phyloP scores from a whole-genome alignment of 176 grass and related monocot species.

The Oryza longistaminata region DNA sequence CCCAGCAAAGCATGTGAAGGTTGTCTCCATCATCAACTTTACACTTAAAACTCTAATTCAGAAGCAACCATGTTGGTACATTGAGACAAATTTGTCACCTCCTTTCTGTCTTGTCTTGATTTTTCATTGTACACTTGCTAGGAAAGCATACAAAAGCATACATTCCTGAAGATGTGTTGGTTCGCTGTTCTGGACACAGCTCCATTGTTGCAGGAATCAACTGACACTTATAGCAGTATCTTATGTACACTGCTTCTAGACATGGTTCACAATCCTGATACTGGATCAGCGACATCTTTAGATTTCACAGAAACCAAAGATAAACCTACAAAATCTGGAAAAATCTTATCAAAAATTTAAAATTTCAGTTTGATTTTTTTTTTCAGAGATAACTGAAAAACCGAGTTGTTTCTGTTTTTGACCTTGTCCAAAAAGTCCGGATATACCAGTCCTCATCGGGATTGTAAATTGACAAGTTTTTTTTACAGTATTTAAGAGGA shows the following conservation, averaged over 20 bases:
- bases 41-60: background rate
- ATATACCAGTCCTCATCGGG: too few species aligned
- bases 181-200: background rate
- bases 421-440: too few species aligned
- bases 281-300: too few species aligned
- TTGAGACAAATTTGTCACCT: background rate
- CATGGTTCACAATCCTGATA: too few species aligned
- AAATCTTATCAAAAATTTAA: too few species aligned
- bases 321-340: too few species aligned
- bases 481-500: too few species aligned
- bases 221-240: background rate
- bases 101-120: background rate
- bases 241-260: background rate
- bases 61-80: background rate
- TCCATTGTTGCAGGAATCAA: background rate
- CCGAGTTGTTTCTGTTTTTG: too few species aligned
- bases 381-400: too few species aligned
- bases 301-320: too few species aligned
- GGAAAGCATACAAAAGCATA: background rate
- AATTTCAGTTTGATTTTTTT: too few species aligned
- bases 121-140: background rate
- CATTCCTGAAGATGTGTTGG: background rate
- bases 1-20: slow-evolving; percentile 27
- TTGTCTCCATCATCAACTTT: slow-evolving; percentile 28
- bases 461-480: too few species aligned